Conservation (phyloP, 2,329 filamentous ascomycete species). For the Fusarium annulatum region DNA sequence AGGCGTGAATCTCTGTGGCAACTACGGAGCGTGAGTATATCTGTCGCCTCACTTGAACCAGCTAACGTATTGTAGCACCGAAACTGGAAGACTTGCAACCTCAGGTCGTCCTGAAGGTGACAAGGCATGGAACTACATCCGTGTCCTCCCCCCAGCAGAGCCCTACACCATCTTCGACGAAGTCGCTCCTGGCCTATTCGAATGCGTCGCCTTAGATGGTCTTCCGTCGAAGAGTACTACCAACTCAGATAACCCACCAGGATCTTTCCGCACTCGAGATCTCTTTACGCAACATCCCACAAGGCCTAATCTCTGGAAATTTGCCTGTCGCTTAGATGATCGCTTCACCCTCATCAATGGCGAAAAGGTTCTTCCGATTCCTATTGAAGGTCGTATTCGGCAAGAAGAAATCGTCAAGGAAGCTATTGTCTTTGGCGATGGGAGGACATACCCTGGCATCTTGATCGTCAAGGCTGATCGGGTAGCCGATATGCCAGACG, state of each 20-base stretch:
- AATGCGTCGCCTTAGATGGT: slow-evolving; percentile 53
- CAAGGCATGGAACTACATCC: slow-evolving; percentile 47
- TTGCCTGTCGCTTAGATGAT: slow-evolving; percentile 58
- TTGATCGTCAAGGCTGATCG: slow-evolving; percentile 63
- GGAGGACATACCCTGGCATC: slow-evolving; percentile 62
- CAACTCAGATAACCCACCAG: slow-evolving; percentile 55
- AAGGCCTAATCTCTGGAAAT: slow-evolving; percentile 57
- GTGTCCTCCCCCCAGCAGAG: slow-evolving; percentile 45
- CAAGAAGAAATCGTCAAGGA: slow-evolving; percentile 65
- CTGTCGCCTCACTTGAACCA: too few species aligned
- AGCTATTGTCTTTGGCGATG: slow-evolving; percentile 67
- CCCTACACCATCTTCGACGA: slow-evolving; percentile 46
- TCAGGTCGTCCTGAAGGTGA: slow-evolving; percentile 42
- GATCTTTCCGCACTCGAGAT: slow-evolving; percentile 58
- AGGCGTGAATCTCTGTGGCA: slow-evolving; percentile 65
- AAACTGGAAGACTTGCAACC: slow-evolving; percentile 45
- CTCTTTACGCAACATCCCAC: slow-evolving; percentile 56
- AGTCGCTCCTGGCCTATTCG: slow-evolving; percentile 47
- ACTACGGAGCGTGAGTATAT: slow-evolving; percentile 64
- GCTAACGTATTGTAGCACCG: slow-evolving; percentile 27
- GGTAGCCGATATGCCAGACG: slow-evolving; percentile 53
- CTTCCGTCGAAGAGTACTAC: slow-evolving; percentile 50
- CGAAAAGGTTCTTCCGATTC: slow-evolving; percentile 60
- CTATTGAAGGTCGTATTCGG: slow-evolving; percentile 64
- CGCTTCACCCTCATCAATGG: slow-evolving; percentile 59